Base-by-base conservation (phyloP, 192 early-diverging fungal genomes). In the Kickxella alabastrina region DNA sequence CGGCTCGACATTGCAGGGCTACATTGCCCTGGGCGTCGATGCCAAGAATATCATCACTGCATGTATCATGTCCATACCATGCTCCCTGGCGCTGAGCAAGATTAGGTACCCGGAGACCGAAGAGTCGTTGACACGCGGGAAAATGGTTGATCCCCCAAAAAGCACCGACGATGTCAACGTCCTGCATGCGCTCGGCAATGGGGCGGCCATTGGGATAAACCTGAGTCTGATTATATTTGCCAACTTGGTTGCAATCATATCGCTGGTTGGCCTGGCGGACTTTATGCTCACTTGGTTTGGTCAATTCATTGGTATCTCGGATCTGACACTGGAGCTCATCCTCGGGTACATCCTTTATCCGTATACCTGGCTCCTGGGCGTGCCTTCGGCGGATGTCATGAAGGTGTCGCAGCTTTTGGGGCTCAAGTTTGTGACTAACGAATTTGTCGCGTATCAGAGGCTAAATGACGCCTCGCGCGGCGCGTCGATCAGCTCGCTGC, bases 31-130 rank as follows among this genome's bases (percentile, higher is more conserved):
- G 62, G 88, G 88, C 48, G 83, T 87, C 12, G 56, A 70, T 49
- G 65, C 80, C 6, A 68, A 78, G 6, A 75, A 82, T 57, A 66
- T 95, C 43, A 82, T 95, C 54, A 89, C 90, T 1, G 82, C 88
- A 13, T 92, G 90, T 65, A 70, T 92, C 79, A 92, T 94, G 90
- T 94, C 92, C 19, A 84, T 95, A 21, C 92, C 92, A 2, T 85
- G 85, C 52, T 85, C 87, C 13, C 59, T 95, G 42, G 81, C 87
- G 37, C 77, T 92, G 49, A 87, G 87, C 72, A 95, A 95, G 80
- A 65, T 95, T 57, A 80, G 86, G 27, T 86, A 85, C 52, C 92
- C 92, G 3, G 92, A 95, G 68, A 85, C 78, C 15, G 88, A 91
- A 37, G 84, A 86, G 34, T 84, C 90, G 10, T 36, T 92, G 57